These are phyloP conservation scores for Metarhizium anisopliae DNA, from an alignment of 2,329 filamentous ascomycete genomes.

Conservation along the genomic window DNA sequence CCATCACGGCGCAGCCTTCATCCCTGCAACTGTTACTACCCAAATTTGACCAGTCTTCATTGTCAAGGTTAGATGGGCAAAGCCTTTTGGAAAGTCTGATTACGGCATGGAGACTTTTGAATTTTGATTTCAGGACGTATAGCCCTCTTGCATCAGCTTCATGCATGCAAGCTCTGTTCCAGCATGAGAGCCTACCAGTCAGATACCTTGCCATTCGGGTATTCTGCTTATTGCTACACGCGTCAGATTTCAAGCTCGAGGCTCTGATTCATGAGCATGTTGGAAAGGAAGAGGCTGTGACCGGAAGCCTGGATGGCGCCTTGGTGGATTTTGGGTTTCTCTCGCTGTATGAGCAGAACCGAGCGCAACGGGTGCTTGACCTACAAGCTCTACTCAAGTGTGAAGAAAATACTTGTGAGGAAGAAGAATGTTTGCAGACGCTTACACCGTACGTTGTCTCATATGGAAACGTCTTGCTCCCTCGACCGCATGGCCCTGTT, in stretches of 20 bases:
- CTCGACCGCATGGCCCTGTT: constrained; percentile 45
- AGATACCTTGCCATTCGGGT: constrained; percentile 76
- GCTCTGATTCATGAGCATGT: constrained; percentile 60
- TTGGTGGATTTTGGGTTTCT: constrained; percentile 71
- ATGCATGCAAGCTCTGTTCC: constrained; percentile 60
- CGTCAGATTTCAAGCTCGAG: constrained; percentile 71
- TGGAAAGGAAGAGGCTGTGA: constrained; percentile 48
- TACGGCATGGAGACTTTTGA: constrained; percentile 67
- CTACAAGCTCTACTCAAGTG: constrained; percentile 30
- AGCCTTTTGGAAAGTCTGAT: constrained; percentile 21
- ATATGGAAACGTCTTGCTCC: constrained; percentile 60
- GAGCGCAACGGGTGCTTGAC: constrained; percentile 36
- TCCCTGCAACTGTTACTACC: constrained; percentile 22
- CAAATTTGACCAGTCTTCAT: constrained; percentile 18
- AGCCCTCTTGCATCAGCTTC: constrained; percentile 54
- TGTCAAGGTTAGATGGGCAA: constrained; percentile 12
- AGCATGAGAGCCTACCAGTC: constrained; percentile 48
- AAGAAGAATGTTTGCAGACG: constrained; percentile 20
- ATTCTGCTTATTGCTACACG: constrained; percentile 69
- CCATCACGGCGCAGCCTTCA: constrained; percentile 8
- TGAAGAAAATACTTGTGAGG: constrained; percentile 5
- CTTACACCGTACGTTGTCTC: constrained; percentile 54
- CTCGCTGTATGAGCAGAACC: constrained; percentile 47
- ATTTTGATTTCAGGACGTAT: constrained; percentile 64
- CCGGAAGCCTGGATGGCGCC: constrained; percentile 66